phyloP scores from a whole-genome alignment of 176 grass and related monocot genomes.

The Typha latifolia region DNA sequence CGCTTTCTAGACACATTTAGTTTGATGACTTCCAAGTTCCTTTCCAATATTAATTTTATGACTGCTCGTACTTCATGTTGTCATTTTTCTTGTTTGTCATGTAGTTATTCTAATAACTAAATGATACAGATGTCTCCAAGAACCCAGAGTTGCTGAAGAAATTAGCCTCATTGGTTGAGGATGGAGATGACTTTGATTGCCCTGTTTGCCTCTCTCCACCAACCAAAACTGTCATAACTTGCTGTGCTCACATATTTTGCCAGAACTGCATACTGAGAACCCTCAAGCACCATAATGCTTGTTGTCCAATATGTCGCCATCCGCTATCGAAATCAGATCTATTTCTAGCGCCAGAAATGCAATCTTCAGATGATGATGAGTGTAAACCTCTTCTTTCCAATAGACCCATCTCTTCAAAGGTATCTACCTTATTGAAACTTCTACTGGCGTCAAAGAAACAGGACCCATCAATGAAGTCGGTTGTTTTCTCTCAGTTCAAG shows the following conservation, averaged over 20 bases:
- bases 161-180: constrained; percentile 63
- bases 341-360: constrained; percentile 54
- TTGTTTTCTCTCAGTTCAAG: constrained; percentile 89
- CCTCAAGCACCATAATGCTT: constrained; percentile 54
- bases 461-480: constrained; percentile 59
- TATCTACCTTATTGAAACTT: constrained; percentile 56
- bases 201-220: constrained; percentile 89
- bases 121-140: constrained; percentile 62
- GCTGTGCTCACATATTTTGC: constrained; percentile 85
- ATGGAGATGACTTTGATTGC: constrained; percentile 95
- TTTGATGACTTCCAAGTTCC: too few relatives aligned
- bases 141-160: constrained; percentile 83
- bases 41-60: too few relatives aligned
- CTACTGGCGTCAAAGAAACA: constrained; percentile 35
- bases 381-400: constrained; percentile 15
- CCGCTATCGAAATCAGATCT: constrained; percentile 70
- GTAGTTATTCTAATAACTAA: constrained; percentile 13
- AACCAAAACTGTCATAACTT: constrained; percentile 70
- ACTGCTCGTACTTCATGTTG: not conserved
- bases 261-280: constrained; percentile 68
- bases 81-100: constrained; percentile 1
- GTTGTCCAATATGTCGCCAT: constrained; percentile 81
- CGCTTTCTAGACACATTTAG: too few relatives aligned
- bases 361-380: constrained; percentile 42
- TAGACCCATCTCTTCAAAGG: constrained; percentile 67